phyloP scores from a whole-genome alignment of 257 asterid species.

The Salvia rosmarinus region DNA sequence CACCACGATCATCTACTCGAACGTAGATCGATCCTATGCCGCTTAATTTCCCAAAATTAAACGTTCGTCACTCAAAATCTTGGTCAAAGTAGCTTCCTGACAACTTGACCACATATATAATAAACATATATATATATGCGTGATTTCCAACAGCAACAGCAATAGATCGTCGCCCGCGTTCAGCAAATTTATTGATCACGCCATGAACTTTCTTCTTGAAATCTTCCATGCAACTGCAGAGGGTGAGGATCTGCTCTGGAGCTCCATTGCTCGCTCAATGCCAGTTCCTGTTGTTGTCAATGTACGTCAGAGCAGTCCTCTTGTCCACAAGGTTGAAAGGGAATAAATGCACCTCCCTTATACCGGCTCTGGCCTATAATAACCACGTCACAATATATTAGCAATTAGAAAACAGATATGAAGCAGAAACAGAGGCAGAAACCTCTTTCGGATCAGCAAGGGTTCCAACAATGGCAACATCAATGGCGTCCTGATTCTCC shows the following conservation, averaged over 20 bases:
- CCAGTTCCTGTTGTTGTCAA: slow-evolving; percentile 71
- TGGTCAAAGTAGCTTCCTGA: too few species aligned
- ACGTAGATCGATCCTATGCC: too few species aligned
- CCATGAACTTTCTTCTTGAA: slow-evolving; percentile 68
- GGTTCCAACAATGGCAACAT: slow-evolving; percentile 55
- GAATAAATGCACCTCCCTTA: slow-evolving; percentile 81
- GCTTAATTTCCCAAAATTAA: too few species aligned
- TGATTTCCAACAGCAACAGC: too few species aligned
- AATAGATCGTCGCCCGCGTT: slow-evolving; percentile 90
- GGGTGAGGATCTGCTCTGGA: slow-evolving; percentile 90
- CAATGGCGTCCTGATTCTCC: slow-evolving; percentile 93
- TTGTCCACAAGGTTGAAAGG: slow-evolving; percentile 95
- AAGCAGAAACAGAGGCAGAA: background rate
- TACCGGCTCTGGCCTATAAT: slow-evolving; percentile 76
- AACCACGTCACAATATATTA: too few species aligned
- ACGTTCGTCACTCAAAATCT: too few species aligned
- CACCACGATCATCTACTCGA: too few species aligned
- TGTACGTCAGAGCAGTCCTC: slow-evolving; percentile 91
- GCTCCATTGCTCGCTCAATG: slow-evolving; percentile 96
- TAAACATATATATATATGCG: too few species aligned
- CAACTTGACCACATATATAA: too few species aligned
- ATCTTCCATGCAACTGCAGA: slow-evolving; percentile 76
- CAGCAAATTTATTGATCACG: slow-evolving; percentile 75
- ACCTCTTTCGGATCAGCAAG: slow-evolving; percentile 63
- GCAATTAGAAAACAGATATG: background rate